Percentiles rank a stretch among this genome's conserved stretches.
Conservation (phyloP, 2,329 filamentous ascomycete genomes). For the Sclerotinia glacialis region DNA sequence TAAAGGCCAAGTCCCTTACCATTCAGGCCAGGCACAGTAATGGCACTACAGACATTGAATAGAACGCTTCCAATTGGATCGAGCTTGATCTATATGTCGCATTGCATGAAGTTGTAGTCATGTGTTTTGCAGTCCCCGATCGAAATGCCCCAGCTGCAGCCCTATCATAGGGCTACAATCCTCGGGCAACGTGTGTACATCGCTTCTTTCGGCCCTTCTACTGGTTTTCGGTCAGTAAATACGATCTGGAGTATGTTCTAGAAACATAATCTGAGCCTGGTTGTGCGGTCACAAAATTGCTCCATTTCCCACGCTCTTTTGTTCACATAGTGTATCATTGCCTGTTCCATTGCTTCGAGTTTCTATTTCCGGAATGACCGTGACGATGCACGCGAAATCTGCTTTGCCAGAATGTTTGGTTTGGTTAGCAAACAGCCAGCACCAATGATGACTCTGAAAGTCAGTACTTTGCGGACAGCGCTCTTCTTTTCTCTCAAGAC, state of each 20-base stretch:
- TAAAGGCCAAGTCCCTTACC: conserved; percentile 4
- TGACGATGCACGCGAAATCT: neutral
- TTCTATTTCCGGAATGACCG: neutral
- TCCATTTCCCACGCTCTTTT: neutral
- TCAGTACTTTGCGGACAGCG: neutral
- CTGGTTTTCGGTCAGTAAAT: neutral
- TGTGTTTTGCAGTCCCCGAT: neutral
- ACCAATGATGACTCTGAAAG: neutral
- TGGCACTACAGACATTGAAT: neutral
- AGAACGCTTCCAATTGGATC: neutral
- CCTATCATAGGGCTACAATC: conserved; percentile 15
- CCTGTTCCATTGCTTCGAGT: neutral
- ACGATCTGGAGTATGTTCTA: neutral
- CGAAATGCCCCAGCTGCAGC: conserved; percentile 13
- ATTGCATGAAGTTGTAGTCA: conserved; percentile 4
- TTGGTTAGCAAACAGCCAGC: neutral
- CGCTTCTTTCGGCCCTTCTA: neutral
- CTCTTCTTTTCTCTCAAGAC: neutral
- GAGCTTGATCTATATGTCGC: neutral
- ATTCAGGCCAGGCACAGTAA: conserved; percentile 4
- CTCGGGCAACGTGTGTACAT: neutral
- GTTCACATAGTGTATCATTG: neutral
- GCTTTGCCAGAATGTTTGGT: neutral
- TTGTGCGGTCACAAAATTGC: conserved; percentile 4
- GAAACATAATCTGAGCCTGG: neutral